Conservation (phyloP, 805 yeast species). For the Alloascoidea africana region DNA sequence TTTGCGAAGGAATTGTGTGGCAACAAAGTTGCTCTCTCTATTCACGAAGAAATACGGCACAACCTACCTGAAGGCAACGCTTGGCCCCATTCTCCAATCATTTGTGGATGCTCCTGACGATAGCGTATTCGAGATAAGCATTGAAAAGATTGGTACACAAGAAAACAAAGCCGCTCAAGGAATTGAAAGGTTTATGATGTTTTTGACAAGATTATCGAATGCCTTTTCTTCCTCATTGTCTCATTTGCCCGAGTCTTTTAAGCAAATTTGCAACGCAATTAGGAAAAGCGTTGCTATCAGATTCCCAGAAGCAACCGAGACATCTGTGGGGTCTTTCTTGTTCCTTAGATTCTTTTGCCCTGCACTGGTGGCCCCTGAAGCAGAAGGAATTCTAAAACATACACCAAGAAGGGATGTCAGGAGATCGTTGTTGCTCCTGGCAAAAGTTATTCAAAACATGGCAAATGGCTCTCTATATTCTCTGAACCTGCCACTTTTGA, state of each 20-base stretch:
- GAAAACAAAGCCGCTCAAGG: conserved; percentile 5
- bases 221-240: neutral
- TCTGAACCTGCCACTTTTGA: conserved; percentile 15
- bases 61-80: conserved; percentile 34
- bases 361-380: conserved; percentile 69
- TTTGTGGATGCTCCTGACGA: conserved; percentile 31
- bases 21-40: conserved; percentile 61
- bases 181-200: neutral
- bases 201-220: neutral
- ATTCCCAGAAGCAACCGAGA: conserved; percentile 32
- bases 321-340: conserved; percentile 73
- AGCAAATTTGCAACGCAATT: conserved; percentile 47
- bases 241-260: conserved; percentile 45
- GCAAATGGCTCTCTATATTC: conserved; percentile 9
- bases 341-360: conserved; percentile 69
- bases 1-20: conserved; percentile 66
- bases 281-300: conserved; percentile 35
- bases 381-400: conserved; percentile 15
- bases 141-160: conserved; percentile 33
- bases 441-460: conserved; percentile 16
- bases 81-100: conserved; percentile 42
- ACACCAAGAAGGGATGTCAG: conserved; percentile 9
- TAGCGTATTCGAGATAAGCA: conserved; percentile 35
- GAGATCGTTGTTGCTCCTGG: conserved; percentile 11
- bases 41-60: conserved; percentile 53